These are phyloP conservation scores for Saccharomyces hybrid DNA, from an alignment of 1,139 yeast genomes.

Conservation along the genomic window DNA sequence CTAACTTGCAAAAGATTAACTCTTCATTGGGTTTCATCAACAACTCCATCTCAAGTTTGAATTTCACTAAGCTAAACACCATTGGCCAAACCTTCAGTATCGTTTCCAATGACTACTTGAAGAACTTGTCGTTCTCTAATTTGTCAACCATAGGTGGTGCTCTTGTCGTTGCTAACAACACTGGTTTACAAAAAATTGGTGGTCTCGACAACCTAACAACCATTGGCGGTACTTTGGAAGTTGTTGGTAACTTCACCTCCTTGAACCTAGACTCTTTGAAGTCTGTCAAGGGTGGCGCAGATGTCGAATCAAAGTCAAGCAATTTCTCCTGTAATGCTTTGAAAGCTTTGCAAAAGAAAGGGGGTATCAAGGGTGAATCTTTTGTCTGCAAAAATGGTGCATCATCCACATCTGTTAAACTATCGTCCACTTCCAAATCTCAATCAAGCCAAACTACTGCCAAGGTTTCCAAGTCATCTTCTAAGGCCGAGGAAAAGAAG, in stretches of 20 bases:
- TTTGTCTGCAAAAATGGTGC: conserved; percentile 75
- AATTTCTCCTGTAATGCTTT: conserved; percentile 76
- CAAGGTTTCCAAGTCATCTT: conserved; percentile 31
- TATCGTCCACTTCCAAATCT: conserved; percentile 32
- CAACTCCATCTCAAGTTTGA: conserved; percentile 51
- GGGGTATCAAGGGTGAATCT: conserved; percentile 84
- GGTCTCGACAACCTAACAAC: conserved; percentile 69
- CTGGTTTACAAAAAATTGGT: conserved; percentile 52
- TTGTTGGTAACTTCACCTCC: conserved; percentile 72
- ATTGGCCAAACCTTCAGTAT: conserved; percentile 81
- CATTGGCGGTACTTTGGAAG: conserved; percentile 81
- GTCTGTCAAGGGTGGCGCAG: conserved; percentile 88
- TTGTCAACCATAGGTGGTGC: conserved; percentile 79
- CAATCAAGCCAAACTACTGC: conserved; percentile 10
- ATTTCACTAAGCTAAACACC: conserved; percentile 46
- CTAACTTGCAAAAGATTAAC: conserved; percentile 62
- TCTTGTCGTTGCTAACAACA: conserved; percentile 79
- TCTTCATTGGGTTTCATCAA: conserved; percentile 73
- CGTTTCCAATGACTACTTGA: conserved; percentile 63
- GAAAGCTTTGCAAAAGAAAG: conserved; percentile 57
- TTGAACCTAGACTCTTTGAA: conserved; percentile 66
- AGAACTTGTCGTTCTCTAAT: conserved; percentile 59
- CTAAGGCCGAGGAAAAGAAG: conserved; percentile 27
- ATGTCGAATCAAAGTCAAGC: conserved; percentile 61
- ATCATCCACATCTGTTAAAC: conserved; percentile 45